Evolutionary conservation across 352 stramenopile genomes (phyloP), one percentile per base, ranked within the genome.

Genomic region (Discostella stelligera): DNA sequence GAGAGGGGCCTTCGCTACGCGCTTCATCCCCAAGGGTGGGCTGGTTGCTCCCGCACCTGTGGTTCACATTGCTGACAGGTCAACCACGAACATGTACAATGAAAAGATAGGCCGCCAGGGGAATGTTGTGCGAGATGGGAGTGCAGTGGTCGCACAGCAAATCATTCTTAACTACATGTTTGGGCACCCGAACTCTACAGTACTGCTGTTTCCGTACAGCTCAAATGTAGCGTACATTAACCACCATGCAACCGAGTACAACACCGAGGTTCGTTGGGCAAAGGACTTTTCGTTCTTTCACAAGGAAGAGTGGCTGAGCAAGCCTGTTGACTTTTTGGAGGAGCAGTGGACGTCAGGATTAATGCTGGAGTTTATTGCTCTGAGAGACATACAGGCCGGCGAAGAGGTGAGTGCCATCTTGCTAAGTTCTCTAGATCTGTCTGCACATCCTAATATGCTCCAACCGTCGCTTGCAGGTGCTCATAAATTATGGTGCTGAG

Each of bases 401-500:
- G 83, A 90, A 63, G 83, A 91, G 66, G 74, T 64, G 30, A 48
- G 30, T 50, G 27, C 5, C 27, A 32, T 6, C 5, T 32, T 5
- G 5, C 5, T 32, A 32, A 2, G 27, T 5, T 32, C 27, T 32
- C 27, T 5, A 5, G 27, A 32, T 32, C 27, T 6, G 27, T 5
- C 27, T 5, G 5, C 2, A 5, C 27, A 32, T 32, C 5, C 27
- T 32, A 32, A 32, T 5, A 32, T 32, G 5, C 27, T 2, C 27
- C 27, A 5, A 32, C 27, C 5, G 5, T 32, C 27, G 5, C 16
- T 16, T 13, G 13, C 27, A 64, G 55, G 55, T 94, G 23, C 84
- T 90, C 41, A 90, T 94, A 69, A 79, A 94, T 59, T 94, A 94
- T 70, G 88, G 88, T 10, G 37, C 80, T 21, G 74, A 84, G 49